Percentiles rank a stretch among this genome's conserved stretches.
Conservation (phyloP, 202 grass and related monocot species). For the Bolboschoenoplectus hybrid region DNA sequence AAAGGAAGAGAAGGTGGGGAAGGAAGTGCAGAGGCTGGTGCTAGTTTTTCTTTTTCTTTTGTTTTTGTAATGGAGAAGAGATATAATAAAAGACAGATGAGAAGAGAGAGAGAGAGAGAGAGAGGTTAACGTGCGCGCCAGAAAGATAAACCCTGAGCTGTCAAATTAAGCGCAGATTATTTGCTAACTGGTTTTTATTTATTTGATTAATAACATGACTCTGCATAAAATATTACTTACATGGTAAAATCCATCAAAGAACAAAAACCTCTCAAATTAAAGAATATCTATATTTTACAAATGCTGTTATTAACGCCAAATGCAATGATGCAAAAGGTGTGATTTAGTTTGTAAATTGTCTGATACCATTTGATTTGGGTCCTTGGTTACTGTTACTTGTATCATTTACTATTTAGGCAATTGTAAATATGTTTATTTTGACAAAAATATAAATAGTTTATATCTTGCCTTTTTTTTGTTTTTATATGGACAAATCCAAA, state of each 20-base stretch:
- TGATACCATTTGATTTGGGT: too few species aligned
- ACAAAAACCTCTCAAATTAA: too few species aligned
- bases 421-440: too few species aligned
- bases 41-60: conserved; percentile 7
- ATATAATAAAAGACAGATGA: conserved; percentile 35
- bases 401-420: too few species aligned
- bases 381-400: too few species aligned
- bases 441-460: too few species aligned
- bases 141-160: conserved; percentile 62
- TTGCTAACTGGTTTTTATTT: conserved; percentile 19
- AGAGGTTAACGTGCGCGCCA: conserved; percentile 84
- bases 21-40: conserved; percentile 10
- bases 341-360: too few species aligned
- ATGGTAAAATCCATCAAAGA: background rate
- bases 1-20: conserved; percentile 6
- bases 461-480: too few species aligned
- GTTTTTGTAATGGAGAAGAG: conserved; percentile 29
- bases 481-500: too few species aligned
- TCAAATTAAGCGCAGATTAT: conserved; percentile 52
- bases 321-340: too few species aligned
- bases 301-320: too few species aligned
- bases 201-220: conserved; percentile 17
- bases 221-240: conserved; percentile 1
- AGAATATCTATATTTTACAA: too few species aligned
- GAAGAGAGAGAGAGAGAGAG: conserved; percentile 26